Evolutionary conservation across 208 protist species (phyloP), one percentile per base, ranked within the genome.

Genomic region (Leishmania turanica): DNA sequence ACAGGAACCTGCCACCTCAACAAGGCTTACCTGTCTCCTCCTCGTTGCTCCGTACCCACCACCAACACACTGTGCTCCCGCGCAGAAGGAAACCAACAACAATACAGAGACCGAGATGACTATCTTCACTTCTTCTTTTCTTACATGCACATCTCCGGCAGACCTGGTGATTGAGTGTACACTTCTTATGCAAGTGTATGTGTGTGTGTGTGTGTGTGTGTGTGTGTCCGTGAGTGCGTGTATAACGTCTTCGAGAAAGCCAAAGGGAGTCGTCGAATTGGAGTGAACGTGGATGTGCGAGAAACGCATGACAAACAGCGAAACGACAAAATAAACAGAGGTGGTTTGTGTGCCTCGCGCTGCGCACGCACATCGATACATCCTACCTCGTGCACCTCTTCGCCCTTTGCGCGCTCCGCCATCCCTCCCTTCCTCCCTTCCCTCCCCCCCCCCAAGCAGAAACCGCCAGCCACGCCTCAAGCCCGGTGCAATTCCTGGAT

Each of bases 401-500:
- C 72, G n/a, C 17, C 19, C 0, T 53, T 31, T 40, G 47, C 19
- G 5, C 9, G 21, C 47, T 21, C 51, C 19, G 19, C 51, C 19
- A 19, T 76, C 49, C 3, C 40, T 1, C 24, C 42, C 24, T 8
- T 19, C 0, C 13, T 45, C 34, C 42, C n/a, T 37, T 37, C 1
- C 34, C 0, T 37, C 34, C 34, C 0, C 42, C 7, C 21, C 42
- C 66, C 0, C 70, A 19, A 8, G 15, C 45, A 56, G 45, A 8
- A 27, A 40, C 62, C 31, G 31, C 27, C 62, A 68, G 31, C 31
- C 45, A 53, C 69, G 13, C 69, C 40, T 73, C 69, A 80, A 9
- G 13, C 40, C 13, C 54, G 75, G n/a, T 72, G 81, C 37, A 83
- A 60, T 58, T 89, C 75, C 37, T 84, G 79, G 42, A 82, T 65